A percentile compares a stretch with the other conserved stretches of the same genome.
Evolutionary conservation across 2,329 filamentous ascomycete species (phyloP).

Genomic region (Colletotrichum chrysophilum): DNA sequence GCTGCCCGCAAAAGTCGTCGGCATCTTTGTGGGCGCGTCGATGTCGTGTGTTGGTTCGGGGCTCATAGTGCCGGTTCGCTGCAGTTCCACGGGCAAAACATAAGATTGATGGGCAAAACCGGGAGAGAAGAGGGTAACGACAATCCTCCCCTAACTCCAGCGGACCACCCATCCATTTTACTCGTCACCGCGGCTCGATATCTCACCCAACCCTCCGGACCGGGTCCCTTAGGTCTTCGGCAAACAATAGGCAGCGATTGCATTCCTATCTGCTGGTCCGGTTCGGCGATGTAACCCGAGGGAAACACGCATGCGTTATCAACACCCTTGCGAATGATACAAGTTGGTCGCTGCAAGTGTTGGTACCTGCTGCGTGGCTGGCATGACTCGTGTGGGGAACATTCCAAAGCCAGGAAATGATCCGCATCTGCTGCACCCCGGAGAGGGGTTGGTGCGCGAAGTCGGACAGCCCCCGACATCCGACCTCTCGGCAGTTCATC

Average conservation of each 20-base stretch:
- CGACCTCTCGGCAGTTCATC: neutral
- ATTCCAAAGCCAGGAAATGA: neutral
- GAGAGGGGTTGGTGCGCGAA: conserved; percentile 2
- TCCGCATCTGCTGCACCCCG: neutral
- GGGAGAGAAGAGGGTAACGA: neutral
- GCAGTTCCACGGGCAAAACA: neutral
- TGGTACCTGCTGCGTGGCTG: neutral
- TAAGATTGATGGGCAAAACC: neutral
- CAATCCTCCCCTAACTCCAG: no score
- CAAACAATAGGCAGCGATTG: neutral
- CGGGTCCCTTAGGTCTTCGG: neutral
- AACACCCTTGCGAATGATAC: neutral
- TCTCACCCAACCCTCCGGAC: neutral
- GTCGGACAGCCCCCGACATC: conserved; percentile 4
- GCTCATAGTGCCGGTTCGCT: neutral
- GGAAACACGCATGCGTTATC: conserved; percentile 2
- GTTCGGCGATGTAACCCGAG: neutral
- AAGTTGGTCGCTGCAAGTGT: neutral
- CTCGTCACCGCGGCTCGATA: neutral
- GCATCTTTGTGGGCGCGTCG: neutral
- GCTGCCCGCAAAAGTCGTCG: neutral
- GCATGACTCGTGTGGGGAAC: neutral
- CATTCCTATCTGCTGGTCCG: conserved; percentile 1
- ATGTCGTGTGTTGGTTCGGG: neutral
- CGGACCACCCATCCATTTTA: neutral